These are phyloP conservation scores for Deuterostichococcus epilithicus DNA, from an alignment of 139 green algal genomes.

Conservation along the genomic window DNA sequence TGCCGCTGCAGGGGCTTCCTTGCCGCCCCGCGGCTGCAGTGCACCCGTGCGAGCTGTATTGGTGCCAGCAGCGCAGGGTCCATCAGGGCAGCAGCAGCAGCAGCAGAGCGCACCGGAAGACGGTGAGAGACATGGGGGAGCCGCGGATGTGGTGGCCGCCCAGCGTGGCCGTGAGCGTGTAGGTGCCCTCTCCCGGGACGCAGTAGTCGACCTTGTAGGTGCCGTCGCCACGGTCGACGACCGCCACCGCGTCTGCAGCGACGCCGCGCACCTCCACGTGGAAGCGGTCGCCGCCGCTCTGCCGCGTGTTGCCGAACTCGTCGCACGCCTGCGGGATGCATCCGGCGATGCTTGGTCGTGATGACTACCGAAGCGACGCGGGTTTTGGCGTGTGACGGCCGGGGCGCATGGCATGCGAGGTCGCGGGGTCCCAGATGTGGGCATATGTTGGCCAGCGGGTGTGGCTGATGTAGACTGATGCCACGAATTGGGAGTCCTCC, in stretches of 20 bases:
- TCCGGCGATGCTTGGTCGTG: too few species aligned
- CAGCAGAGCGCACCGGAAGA: constrained; percentile 13
- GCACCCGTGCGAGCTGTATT: too few species aligned
- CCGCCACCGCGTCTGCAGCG: not conserved
- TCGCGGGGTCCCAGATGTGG: too few species aligned
- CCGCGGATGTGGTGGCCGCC: constrained; percentile 16
- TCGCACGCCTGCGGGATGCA: constrained; percentile 25
- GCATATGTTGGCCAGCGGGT: too few species aligned
- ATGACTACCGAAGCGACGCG: too few species aligned
- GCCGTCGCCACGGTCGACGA: constrained; percentile 27
- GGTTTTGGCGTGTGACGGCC: too few species aligned
- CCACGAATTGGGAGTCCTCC: too few species aligned
- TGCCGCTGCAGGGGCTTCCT: too few species aligned
- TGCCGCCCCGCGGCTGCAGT: too few species aligned
- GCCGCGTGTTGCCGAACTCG: constrained; percentile 11
- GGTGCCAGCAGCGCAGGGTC: too few species aligned
- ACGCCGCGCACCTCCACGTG: constrained; percentile 11
- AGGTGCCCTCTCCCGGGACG: constrained; percentile 18
- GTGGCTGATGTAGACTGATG: too few species aligned
- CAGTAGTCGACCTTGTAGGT: constrained; percentile 26
- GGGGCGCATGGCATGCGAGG: too few species aligned
- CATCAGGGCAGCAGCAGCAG: not conserved
- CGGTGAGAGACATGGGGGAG: constrained; percentile 18
- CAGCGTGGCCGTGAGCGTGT: constrained; percentile 2
- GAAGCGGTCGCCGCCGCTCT: constrained; percentile 16